phyloP scores from a whole-genome alignment of 768 basidiomycete species.

The Xerocomus spinulosus region DNA sequence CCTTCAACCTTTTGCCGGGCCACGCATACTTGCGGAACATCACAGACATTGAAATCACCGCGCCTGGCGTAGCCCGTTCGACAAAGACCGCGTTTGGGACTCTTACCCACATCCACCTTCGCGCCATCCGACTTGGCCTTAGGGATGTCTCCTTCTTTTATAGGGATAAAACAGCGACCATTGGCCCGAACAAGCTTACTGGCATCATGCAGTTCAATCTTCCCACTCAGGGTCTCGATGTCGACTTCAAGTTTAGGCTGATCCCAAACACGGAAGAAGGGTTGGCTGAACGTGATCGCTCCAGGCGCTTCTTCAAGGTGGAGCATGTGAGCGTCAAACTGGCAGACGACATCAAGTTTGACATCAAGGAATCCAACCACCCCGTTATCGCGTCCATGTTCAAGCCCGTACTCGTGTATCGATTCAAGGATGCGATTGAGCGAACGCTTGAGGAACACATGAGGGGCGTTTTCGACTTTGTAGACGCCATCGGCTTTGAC shows the following conservation, averaged over 20 bases:
- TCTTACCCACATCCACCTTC: slow-evolving; percentile 59
- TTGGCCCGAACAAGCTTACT: slow-evolving; percentile 54
- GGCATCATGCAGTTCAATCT: slow-evolving; percentile 60
- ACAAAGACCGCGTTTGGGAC: slow-evolving; percentile 53
- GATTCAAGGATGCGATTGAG: slow-evolving; percentile 59
- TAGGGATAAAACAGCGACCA: slow-evolving; percentile 50
- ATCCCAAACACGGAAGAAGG: slow-evolving; percentile 48
- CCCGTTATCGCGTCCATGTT: slow-evolving; percentile 56
- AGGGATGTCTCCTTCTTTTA: slow-evolving; percentile 73
- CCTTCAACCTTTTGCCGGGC: slow-evolving; percentile 61
- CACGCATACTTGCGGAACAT: slow-evolving; percentile 71
- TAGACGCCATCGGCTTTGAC: slow-evolving; percentile 58
- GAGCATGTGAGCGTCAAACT: slow-evolving; percentile 54
- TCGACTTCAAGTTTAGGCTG: slow-evolving; percentile 62
- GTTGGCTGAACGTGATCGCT: slow-evolving; percentile 40
- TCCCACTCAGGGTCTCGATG: slow-evolving; percentile 61
- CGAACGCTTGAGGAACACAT: slow-evolving; percentile 55
- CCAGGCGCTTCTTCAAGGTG: slow-evolving; percentile 52
- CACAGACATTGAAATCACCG: slow-evolving; percentile 55
- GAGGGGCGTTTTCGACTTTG: slow-evolving; percentile 44
- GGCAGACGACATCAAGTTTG: slow-evolving; percentile 50
- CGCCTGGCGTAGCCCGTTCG: slow-evolving; percentile 29
- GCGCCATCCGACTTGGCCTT: slow-evolving; percentile 60
- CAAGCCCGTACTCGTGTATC: slow-evolving; percentile 53
- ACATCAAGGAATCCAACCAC: slow-evolving; percentile 61